These are phyloP conservation scores for thale cress (Arabidopsis thaliana) DNA, from an alignment of 345 rosid genomes.

Conservation along the genomic window DNA sequence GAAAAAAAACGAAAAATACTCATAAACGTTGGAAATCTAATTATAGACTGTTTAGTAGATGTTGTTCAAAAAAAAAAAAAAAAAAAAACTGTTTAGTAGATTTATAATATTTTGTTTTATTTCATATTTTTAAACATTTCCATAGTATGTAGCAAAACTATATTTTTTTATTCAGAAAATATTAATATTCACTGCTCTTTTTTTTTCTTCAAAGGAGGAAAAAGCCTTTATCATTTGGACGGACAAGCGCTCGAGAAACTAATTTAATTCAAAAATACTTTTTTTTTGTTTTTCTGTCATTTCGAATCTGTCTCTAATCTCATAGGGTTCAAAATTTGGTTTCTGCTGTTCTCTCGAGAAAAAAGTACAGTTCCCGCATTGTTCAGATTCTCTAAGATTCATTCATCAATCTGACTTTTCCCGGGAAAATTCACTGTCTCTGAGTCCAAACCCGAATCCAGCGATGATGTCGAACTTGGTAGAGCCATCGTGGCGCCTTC, in stretches of 20 bases:
- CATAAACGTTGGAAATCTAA: too few species aligned
- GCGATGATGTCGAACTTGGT: slow-evolving; percentile 55
- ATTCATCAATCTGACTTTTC: neutral
- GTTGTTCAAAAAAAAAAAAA: too few species aligned
- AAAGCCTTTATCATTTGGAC: neutral
- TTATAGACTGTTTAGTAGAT: too few species aligned
- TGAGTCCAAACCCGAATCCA: neutral
- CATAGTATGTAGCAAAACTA: too few species aligned
- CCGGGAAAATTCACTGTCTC: neutral
- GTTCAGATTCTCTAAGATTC: slow-evolving; percentile 36
- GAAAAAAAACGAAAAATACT: too few species aligned
- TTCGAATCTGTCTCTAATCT: slow-evolving; percentile 15
- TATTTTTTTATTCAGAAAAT: too few species aligned
- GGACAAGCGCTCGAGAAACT: slow-evolving; percentile 2
- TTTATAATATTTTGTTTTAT: too few species aligned
- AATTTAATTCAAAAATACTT: neutral
- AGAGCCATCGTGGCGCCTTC: slow-evolving; percentile 70
- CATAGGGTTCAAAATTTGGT: slow-evolving; percentile 41
- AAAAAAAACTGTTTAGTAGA: too few species aligned
- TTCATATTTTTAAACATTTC: too few species aligned
- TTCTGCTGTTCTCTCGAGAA: slow-evolving; percentile 2
- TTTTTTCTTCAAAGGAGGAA: too few species aligned
- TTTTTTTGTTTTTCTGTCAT: too few species aligned
- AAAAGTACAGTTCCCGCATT: slow-evolving; percentile 39
- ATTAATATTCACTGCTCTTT: too few species aligned